phyloP scores from a whole-genome alignment of 2,329 filamentous ascomycete species.

The Neofusicoccum sp. region DNA sequence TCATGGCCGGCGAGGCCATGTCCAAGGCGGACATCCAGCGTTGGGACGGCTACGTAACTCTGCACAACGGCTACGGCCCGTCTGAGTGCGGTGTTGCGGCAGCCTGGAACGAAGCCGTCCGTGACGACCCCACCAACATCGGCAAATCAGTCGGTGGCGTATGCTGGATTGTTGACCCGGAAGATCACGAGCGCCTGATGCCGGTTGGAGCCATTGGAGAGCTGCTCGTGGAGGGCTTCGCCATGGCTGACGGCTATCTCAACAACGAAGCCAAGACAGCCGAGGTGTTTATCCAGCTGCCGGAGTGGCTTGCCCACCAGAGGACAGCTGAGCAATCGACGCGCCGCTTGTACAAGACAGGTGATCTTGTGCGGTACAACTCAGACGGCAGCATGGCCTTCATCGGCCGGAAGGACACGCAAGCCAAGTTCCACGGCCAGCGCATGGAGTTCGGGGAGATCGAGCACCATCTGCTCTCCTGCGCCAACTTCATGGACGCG shows the following conservation, averaged over 20 bases:
- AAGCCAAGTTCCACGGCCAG: not conserved
- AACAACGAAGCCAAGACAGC: slow-evolving; percentile 32
- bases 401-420: slow-evolving; percentile 33
- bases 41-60: slow-evolving; percentile 28
- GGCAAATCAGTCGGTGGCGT: not conserved
- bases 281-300: slow-evolving; percentile 30
- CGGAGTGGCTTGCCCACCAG: slow-evolving; percentile 12
- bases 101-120: slow-evolving; percentile 21
- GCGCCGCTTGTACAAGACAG: slow-evolving; percentile 20
- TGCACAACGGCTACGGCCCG: slow-evolving; percentile 21
- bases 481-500: not conserved
- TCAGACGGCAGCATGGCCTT: slow-evolving; percentile 35
- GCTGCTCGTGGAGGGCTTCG: slow-evolving; percentile 34
- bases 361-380: slow-evolving; percentile 28
- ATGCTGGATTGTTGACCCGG: slow-evolving; percentile 30
- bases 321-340: slow-evolving; percentile 41
- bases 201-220: slow-evolving; percentile 36
- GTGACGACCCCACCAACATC: slow-evolving; percentile 17
- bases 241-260: slow-evolving; percentile 34
- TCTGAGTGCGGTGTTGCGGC: slow-evolving; percentile 36
- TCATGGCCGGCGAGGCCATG: slow-evolving; percentile 32
- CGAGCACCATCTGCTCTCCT: not conserved
- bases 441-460: slow-evolving; percentile 9
- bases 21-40: slow-evolving; percentile 15
- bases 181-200: slow-evolving; percentile 28